Base-by-base conservation (phyloP, 306 rosid species). In the Lotus japonicus region DNA sequence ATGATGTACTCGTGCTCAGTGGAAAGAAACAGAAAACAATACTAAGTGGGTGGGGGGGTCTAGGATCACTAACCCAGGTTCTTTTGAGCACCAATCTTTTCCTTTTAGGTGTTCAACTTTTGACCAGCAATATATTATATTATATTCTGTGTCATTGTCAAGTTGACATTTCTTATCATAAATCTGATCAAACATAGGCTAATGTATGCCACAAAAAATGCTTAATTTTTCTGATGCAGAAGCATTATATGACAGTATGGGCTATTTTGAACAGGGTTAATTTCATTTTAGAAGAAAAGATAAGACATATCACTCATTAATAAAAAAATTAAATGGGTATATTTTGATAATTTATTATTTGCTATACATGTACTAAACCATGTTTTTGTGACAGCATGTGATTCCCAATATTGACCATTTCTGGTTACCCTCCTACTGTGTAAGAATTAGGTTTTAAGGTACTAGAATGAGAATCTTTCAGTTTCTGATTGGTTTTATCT, bases 121-220 rank as follows among this genome's bases (percentile, higher is more conserved):
- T 74, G 36, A 74, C 52, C 48, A 48, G 26, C 68, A 42, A 56
- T 19, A 62, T 63, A 53, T 46, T 31, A 64, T 67, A 64, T 31
- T 31, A 31, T 31, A 31, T 48, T 48, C 7, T 11, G 9, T 50
- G 41, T 48, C 23, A 69, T 50, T 58, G 69, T 60, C 76, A 81
- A 72, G 13, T 72, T 72, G 79, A 36, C 66, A 61, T 52, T 15
- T 75, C 63, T 48, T 38, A 36, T 48, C 43, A 58, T 23, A 12
- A 19, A 49, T 23, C 58, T 28, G 52, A 74, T 3, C 48, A 55
- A 45, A 49, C 16, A 7, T 60, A n/a, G 59, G 35, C 23, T 16
- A 43, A 43, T 55, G 18, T 43, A 21, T n/a, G 38, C 67, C 68
- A 9, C 72, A 63, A 26, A 26, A 26, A n/a, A n/a, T n/a, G n/a